Base-by-base conservation (phyloP, 148 eudicot genomes). In the Bassia scoparia region DNA sequence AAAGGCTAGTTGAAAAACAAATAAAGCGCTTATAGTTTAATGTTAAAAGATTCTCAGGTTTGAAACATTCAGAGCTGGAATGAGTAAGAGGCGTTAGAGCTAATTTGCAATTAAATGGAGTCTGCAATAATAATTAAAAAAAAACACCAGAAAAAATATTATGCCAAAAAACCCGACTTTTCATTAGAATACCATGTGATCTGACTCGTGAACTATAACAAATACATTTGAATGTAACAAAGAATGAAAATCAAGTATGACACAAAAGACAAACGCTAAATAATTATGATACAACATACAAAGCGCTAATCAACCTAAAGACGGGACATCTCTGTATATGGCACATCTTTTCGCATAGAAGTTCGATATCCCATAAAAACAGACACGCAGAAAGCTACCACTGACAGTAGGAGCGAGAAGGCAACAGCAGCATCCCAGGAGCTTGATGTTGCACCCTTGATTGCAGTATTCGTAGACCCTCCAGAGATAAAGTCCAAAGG, bases 391-490 rank as follows among this genome's bases (percentile, higher is more conserved):
- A 92, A 82, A 29, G 97, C 78, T 50, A 90, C 85, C 41, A 85
- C 77, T 20, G 97, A 92, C 67, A 89, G 53, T 74, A 92, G 79
- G 65, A 92, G 81, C 68, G 93, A 85, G 71, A 92, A 90, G 62
- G 82, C 93, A 70, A 78, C 81, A 64, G 91, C 91, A 52, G 87
- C 90, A 77, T 84, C 86, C 89, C 87, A 88, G 7, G 93, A 78
- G 79, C 85, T 81, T 55, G 81, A 18, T 65, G 76, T 73, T 46
- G 82, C 67, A 10, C 50, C 60, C 75, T 70, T 67, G 34, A 70
- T 21, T 35, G 58, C 67, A 26, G 74, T n/a, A 63, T 83, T 74
- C 11, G 61, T 58, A 52, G 81, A 79, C 15, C 38, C 76, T 68
- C 83, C 91, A 0, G 87, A 52, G 59, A 78, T 74, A 49, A 92